phyloP scores from a whole-genome alignment of 2,329 filamentous ascomycete genomes.

The Tolypocladium album region DNA sequence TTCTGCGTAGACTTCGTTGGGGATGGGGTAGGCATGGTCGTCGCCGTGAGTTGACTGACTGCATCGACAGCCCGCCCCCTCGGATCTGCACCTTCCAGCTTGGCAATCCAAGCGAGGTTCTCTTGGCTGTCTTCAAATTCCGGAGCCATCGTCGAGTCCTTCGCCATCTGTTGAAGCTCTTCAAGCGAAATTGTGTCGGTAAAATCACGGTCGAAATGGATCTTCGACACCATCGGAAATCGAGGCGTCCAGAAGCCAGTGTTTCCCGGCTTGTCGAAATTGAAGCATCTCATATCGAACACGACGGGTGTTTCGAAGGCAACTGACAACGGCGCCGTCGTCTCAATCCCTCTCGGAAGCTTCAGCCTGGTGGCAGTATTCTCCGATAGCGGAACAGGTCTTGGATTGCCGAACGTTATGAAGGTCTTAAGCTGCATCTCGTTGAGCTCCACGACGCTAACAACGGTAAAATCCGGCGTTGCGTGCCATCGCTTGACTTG shows the following conservation, averaged over 20 bases:
- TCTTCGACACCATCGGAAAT: conserved; percentile 65
- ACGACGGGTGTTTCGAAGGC: conserved; percentile 63
- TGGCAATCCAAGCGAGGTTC: conserved; percentile 48
- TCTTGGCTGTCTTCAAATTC: conserved; percentile 48
- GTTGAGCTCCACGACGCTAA: conserved; percentile 52
- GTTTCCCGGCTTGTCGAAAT: conserved; percentile 63
- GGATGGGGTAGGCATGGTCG: conserved; percentile 23
- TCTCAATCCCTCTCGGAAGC: conserved; percentile 32
- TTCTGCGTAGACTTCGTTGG: conserved; percentile 16
- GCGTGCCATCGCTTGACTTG: conserved; percentile 38
- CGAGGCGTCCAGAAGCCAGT: conserved; percentile 63
- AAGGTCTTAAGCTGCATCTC: conserved; percentile 40
- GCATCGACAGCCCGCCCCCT: conserved; percentile 29
- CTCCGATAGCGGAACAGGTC: conserved; percentile 23
- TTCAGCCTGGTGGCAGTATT: conserved; percentile 33
- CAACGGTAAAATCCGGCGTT: conserved; percentile 52
- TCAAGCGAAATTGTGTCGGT: conserved; percentile 57
- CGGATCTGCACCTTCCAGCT: conserved; percentile 45
- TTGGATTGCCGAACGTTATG: conserved; percentile 33
- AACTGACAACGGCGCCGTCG: conserved; percentile 30
- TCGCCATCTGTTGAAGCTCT: conserved; percentile 58
- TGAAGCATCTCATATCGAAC: conserved; percentile 70
- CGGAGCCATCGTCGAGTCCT: conserved; percentile 38
- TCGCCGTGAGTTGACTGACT: conserved; percentile 32
- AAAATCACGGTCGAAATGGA: conserved; percentile 66